These are phyloP conservation scores for Fusarium sp. DNA, from an alignment of 2,329 filamentous ascomycete species.

Conservation along the genomic window DNA sequence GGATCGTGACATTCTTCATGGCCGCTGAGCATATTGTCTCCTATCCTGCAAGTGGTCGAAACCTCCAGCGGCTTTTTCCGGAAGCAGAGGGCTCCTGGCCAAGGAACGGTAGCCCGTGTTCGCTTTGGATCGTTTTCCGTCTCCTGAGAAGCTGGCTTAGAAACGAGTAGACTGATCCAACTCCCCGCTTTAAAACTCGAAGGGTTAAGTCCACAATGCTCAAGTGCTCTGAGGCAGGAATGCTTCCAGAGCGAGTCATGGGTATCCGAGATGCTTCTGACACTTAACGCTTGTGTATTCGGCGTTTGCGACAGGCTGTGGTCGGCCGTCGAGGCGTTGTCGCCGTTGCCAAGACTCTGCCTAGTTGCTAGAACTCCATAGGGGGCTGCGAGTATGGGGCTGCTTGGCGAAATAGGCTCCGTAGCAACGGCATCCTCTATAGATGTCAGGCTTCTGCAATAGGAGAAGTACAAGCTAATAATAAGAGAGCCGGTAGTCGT, in stretches of 20 bases:
- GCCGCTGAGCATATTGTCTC: slow-evolving; percentile 57
- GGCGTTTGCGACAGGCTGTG: slow-evolving; percentile 64
- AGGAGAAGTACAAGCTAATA: slow-evolving; percentile 64
- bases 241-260: slow-evolving; percentile 65
- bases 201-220: slow-evolving; percentile 65
- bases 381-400: slow-evolving; percentile 68
- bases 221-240: slow-evolving; percentile 66
- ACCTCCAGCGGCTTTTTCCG: slow-evolving; percentile 63
- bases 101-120: slow-evolving; percentile 63
- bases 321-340: slow-evolving; percentile 51
- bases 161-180: slow-evolving; percentile 68
- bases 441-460: slow-evolving; percentile 64
- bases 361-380: slow-evolving; percentile 61
- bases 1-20: slow-evolving; percentile 65
- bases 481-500: slow-evolving; percentile 71
- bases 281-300: slow-evolving; percentile 65
- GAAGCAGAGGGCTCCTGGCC: slow-evolving; percentile 70
- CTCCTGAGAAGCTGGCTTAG: slow-evolving; percentile 62
- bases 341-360: slow-evolving; percentile 39
- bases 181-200: slow-evolving; percentile 60
- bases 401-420: slow-evolving; percentile 58
- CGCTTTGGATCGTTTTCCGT: slow-evolving; percentile 60
- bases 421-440: slow-evolving; percentile 61
- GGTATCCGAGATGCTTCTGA: slow-evolving; percentile 58
- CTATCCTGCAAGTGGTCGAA: slow-evolving; percentile 57